Conservation (phyloP, 1,284 basidiomycete genomes). For the Apiotrichum montevideense region DNA sequence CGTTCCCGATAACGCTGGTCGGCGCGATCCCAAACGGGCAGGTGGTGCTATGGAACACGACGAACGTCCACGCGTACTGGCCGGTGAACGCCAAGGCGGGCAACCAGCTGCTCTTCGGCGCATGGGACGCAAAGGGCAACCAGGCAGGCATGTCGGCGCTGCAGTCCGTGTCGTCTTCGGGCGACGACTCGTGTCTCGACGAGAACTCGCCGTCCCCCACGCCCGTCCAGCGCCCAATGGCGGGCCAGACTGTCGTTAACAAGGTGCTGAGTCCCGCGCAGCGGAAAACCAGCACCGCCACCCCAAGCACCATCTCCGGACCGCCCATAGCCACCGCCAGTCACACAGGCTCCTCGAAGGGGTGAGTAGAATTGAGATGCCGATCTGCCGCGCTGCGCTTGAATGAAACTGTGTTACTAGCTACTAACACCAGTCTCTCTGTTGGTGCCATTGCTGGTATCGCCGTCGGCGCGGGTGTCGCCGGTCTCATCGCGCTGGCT, state of each 20-base stretch:
- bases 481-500: no score
- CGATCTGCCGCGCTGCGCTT: no score
- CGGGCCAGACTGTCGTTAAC: neutral
- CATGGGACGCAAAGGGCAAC: slow-evolving; percentile 25
- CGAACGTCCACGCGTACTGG: slow-evolving; percentile 17
- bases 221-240: slow-evolving; percentile 5
- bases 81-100: slow-evolving; percentile 33
- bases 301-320: no score
- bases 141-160: slow-evolving; percentile 33
- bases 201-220: slow-evolving; percentile 12
- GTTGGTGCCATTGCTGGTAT: no score
- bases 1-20: slow-evolving; percentile 27
- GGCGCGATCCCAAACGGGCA: slow-evolving; percentile 41
- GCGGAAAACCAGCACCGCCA: no score
- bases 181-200: slow-evolving; percentile 25
- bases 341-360: no score
- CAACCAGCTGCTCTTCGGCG: slow-evolving; percentile 30
- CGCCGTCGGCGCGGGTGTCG: no score
- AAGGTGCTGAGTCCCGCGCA: no score
- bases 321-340: no score
- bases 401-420: no score
- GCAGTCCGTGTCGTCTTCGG: slow-evolving; percentile 19
- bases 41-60: slow-evolving; percentile 23
- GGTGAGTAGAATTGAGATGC: no score
- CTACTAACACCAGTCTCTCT: no score